A percentile compares a stretch with the other conserved stretches of the same genome.
phyloP scores from a whole-genome alignment of 2,329 filamentous ascomycete species.

The Orbilia quercus region DNA sequence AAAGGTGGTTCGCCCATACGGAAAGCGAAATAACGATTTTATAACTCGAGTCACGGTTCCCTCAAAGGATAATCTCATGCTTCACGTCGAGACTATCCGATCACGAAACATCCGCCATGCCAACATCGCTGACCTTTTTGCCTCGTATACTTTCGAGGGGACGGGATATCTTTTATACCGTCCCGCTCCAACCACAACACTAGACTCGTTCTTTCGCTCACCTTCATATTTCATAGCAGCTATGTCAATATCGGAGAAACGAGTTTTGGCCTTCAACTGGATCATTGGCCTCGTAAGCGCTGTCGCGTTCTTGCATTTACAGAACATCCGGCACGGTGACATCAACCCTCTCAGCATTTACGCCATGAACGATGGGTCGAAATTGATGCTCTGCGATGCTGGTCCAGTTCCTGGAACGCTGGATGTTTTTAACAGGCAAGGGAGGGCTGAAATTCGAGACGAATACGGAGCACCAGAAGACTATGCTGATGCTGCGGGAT shows the following conservation, averaged over 20 bases:
- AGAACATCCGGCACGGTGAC: conserved; percentile 73
- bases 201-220: conserved; percentile 76
- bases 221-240: conserved; percentile 73
- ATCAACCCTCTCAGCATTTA: conserved; percentile 78
- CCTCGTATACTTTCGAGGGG: conserved; percentile 75
- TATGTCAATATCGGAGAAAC: conserved; percentile 71
- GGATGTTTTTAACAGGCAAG: conserved; percentile 43
- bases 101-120: conserved; percentile 69
- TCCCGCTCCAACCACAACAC: conserved; percentile 74
- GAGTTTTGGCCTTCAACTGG: conserved; percentile 75
- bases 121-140: conserved; percentile 76
- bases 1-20: conserved; percentile 52
- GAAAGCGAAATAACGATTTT: conserved; percentile 38
- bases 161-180: conserved; percentile 74
- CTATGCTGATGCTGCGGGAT: conserved; percentile 35
- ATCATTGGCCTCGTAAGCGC: conserved; percentile 78
- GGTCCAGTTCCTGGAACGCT: conserved; percentile 47
- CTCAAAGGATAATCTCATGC: conserved; percentile 36
- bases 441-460: conserved; percentile 72
- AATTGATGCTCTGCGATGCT: conserved; percentile 75
- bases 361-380: conserved; percentile 71
- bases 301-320: conserved; percentile 74
- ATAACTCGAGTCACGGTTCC: conserved; percentile 46
- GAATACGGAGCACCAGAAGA: conserved; percentile 78
- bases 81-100: conserved; percentile 45